A percentile compares a stretch with the other conserved stretches of the same genome.
phyloP scores from a whole-genome alignment of 371 early-diverging fungal species.

The Aphelidium insulamus region DNA sequence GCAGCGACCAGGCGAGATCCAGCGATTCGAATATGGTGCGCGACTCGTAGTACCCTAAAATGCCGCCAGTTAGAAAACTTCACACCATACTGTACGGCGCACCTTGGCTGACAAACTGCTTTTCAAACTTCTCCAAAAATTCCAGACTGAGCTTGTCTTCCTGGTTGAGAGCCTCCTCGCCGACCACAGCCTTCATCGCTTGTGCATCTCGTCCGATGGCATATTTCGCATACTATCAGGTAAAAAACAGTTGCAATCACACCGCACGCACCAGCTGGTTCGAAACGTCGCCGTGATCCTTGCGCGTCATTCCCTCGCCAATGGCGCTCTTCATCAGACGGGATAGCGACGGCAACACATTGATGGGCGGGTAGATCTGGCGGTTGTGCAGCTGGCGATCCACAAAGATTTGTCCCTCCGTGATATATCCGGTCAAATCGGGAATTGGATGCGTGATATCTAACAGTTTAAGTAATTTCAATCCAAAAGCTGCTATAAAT shows the following conservation, averaged over 20 bases:
- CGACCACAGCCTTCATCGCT: slow-evolving; percentile 99
- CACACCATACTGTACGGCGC: slow-evolving; percentile 2
- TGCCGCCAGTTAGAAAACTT: slow-evolving; percentile 5
- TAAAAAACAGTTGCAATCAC: neutral
- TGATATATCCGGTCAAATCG: slow-evolving; percentile 99
- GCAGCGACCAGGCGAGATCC: slow-evolving; percentile 96
- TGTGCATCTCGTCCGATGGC: slow-evolving; percentile 99
- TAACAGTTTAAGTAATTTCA: no score
- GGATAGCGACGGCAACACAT: slow-evolving; percentile 97
- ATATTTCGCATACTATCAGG: slow-evolving; percentile 99
- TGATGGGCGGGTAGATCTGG: slow-evolving; percentile 99
- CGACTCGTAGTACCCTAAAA: slow-evolving; percentile 49
- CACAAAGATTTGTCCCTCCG: slow-evolving; percentile 99
- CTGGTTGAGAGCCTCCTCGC: slow-evolving; percentile 96
- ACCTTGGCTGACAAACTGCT: slow-evolving; percentile 87
- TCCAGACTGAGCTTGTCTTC: slow-evolving; percentile 97
- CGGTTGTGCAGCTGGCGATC: slow-evolving; percentile 98
- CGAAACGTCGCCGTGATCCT: slow-evolving; percentile 99
- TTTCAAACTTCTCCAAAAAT: slow-evolving; percentile 98
- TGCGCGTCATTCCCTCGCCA: slow-evolving; percentile 97
- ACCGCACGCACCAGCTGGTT: slow-evolving; percentile 65
- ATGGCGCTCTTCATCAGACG: slow-evolving; percentile 99
- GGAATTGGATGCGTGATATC: slow-evolving; percentile 99
- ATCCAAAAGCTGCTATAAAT: neutral
- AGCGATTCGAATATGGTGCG: slow-evolving; percentile 94